Base-by-base conservation (phyloP, 257 asterid species). In the Jacaranda copaia region DNA sequence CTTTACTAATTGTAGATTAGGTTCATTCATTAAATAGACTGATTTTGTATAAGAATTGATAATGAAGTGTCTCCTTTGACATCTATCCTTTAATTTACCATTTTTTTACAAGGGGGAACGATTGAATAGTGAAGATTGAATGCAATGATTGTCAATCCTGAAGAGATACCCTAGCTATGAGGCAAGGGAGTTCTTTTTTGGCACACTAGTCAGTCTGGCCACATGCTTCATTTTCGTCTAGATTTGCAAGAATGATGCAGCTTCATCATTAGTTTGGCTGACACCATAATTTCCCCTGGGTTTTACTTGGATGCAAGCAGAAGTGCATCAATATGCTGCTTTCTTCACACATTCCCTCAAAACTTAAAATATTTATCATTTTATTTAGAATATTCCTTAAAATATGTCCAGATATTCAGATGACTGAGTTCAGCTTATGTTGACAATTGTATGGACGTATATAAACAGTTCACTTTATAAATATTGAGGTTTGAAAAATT, bases 401-500 rank as follows among this genome's bases (percentile, higher is more conserved):
- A 14, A 59, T 57, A 13, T 0, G 39, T 55, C 48, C 5, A 13
- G 5, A 55, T 65, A 4, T 57, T n/a, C 35, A 36, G 69, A 77
- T 39, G 25, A 16, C 60, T n/a, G 25, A 10, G 0, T 70, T 55
- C 53, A 71, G 39, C 11, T 71, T 58, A 25, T 58, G 63, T n/a
- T 57, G 45, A 59, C 76, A 59, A 46, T 56, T 58, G 13, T 69
- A 35, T 48, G 71, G 57, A 69, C 46, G 61, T 49, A 40, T 3
- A 40, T 40, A 61, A 64, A 67, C 16, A 36, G 63, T 53, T 46
- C 1, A 56, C 60, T 75, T 61, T 52, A 51, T 25, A 18, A 75
- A 74, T 32, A 58, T 69, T 49, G 62, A 63, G 70, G 72, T 68
- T 19, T 53, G 10, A 15, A 77, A 20, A 19, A 42, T 4, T 60